Evolutionary conservation across 169 alveolate genomes (phyloP).

Genomic region (Plasmodium vivax): DNA sequence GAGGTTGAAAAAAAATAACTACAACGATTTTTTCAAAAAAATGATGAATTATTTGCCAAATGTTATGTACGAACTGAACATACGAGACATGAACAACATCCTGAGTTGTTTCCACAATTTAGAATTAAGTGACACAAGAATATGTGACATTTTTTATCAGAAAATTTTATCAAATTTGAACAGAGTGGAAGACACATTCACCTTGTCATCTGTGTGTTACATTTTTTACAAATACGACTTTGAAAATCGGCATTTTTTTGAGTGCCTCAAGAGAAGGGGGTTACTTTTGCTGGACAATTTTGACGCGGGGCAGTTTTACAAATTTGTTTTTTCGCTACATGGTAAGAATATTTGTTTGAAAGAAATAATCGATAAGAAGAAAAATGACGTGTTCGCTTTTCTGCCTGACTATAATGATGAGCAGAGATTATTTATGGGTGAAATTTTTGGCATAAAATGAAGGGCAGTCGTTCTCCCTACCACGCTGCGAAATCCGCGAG

Average conservation of each 20-base stretch:
- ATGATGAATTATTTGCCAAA: slow-evolving; percentile 66
- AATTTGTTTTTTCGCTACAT: slow-evolving; percentile 45
- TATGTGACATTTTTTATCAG: slow-evolving; percentile 45
- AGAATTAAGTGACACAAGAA: slow-evolving; percentile 38
- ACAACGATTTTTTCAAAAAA: slow-evolving; percentile 45
- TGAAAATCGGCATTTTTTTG: slow-evolving; percentile 41
- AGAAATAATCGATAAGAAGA: slow-evolving; percentile 36
- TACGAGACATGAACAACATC: slow-evolving; percentile 50
- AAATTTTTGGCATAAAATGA: slow-evolving; percentile 34
- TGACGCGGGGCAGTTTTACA: slow-evolving; percentile 25
- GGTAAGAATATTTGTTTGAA: slow-evolving; percentile 51
- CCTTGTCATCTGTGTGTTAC: slow-evolving; percentile 49
- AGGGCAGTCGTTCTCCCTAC: background rate
- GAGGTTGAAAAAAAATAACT: slow-evolving; percentile 53
- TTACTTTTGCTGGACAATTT: slow-evolving; percentile 12
- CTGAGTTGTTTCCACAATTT: slow-evolving; percentile 39
- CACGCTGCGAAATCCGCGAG: background rate
- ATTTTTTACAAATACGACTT: slow-evolving; percentile 55
- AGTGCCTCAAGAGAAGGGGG: slow-evolving; percentile 35
- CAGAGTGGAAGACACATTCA: slow-evolving; percentile 15
- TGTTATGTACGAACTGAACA: slow-evolving; percentile 45
- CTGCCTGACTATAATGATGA: slow-evolving; percentile 39
- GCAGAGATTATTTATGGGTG: slow-evolving; percentile 36
- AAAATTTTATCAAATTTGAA: slow-evolving; percentile 50
- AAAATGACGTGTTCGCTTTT: slow-evolving; percentile 32